Evolutionary conservation across 495 filamentous ascomycete genomes (phyloP), one percentile per base, ranked within the genome.

Genomic region (Trichoderma gamsii): DNA sequence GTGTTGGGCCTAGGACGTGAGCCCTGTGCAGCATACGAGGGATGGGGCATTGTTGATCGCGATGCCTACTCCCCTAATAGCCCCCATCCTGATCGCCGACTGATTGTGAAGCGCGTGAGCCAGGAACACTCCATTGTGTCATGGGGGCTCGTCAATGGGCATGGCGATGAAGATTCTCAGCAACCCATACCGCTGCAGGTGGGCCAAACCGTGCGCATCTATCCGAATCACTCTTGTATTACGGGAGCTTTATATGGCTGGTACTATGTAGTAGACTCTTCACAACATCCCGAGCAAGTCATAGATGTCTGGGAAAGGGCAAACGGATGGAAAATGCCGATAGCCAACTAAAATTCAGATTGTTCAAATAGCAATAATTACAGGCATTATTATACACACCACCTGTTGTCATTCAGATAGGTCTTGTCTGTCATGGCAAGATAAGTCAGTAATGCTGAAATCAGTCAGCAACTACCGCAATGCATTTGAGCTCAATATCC

Each of bases 141-240:
- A 9, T 86, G 84, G 78, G 70, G 70, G 12, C 43, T 46, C 43
- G 18, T 46, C 21, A 38, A 38, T 65, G 27, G 27, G 13, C 29
- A 29, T 21, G 32, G 35, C n/a, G 71, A 82, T 70, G 73, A 90
- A 80, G 43, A 12, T 18, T 46, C 43, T 46, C 43, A 46, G 43
- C 43, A 46, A 46, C 43, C 43, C 18, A 82, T 86, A 71, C 75
- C 82, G 77, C 67, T 91, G 75, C 23, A 41, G 0, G 77, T 87
- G 25, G 88, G 88, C 8, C 76, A 86, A 71, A 84, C 86, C 64
- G 82, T 94, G 21, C 81, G 87, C 61, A 79, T 96, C 11, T 93
- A 87, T 83, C 92, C 92, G 0, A 96, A 96, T 73, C 93, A 97
- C 77, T 85, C 90, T 43, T 96, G 93, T 72, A 88, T 95, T 65